Base-by-base conservation (phyloP, 345 rosid genomes). In the Bruguiera parviflora region DNA sequence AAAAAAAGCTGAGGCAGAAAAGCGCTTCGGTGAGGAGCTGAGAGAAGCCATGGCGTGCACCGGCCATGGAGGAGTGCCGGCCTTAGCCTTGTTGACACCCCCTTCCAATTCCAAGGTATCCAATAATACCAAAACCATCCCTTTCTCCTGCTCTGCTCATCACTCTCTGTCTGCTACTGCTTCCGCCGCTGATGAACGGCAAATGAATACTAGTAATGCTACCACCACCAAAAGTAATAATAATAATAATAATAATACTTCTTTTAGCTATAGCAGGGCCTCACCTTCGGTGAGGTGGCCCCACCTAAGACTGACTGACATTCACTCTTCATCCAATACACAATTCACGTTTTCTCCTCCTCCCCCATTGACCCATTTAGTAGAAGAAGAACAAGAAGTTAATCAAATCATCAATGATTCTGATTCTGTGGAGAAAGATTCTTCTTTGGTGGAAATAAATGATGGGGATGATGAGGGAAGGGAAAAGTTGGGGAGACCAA, bases 261-360 rank as follows among this genome's bases (percentile, higher is more conserved):
- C 79, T 28, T 94, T 94, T 77, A 89, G 83, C 71, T 94, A 94
- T 70, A 82, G 86, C 67, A 84, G 95, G 86, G 97, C 97, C 66
- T 87, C 91, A 32, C 96, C 97, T 3, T 84, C 97, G 1, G 84
- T 88, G 11, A 83, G 99, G 73, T 95, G 97, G 97, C 99, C 99
- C 28, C 90, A 86, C 73, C 89, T 95, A 68, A 83, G 87, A 60
- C 79, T 84, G 77, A 63, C 81, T 24, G 83, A 85, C 47, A 65
- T 76, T 11, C 65, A 66, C 73, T 80, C 88, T 21, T 66, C 82
- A 33, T 63, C 81, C 21, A 84, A 68, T 3, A 53, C 83, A n/a
- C 86, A 67, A 6, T 72, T 81, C 60, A 21, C 78, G 32, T 46
- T 77, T n/a, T n/a, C 80, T 56, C 53, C 86, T 8, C 56, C 86